These are phyloP conservation scores for Pseudoturritis turrita DNA, from an alignment of 345 rosid species.

Conservation along the genomic window DNA sequence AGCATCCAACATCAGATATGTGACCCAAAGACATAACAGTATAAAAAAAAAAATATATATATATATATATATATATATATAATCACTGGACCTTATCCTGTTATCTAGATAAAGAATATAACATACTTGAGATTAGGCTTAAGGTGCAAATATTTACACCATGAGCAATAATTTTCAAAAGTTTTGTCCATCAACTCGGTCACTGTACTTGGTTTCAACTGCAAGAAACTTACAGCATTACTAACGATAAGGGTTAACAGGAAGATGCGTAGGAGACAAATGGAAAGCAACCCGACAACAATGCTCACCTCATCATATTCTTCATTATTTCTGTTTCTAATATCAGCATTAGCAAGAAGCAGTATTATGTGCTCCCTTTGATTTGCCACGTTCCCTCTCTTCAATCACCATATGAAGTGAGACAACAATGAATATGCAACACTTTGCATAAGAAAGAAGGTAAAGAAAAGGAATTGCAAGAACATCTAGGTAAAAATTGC, in stretches of 20 bases:
- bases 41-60: background rate
- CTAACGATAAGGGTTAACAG: constrained; percentile 1
- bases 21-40: constrained; percentile 8
- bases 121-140: constrained; percentile 46
- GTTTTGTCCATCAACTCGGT: constrained; percentile 47
- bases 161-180: constrained; percentile 77
- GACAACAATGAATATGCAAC: background rate
- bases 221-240: constrained; percentile 40
- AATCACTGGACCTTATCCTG: constrained; percentile 6
- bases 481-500: background rate
- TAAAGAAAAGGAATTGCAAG: background rate
- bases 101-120: constrained; percentile 11
- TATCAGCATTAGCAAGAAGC: constrained; percentile 85
- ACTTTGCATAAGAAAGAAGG: background rate
- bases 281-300: background rate
- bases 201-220: constrained; percentile 53
- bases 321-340: constrained; percentile 42
- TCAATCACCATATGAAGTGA: constrained; percentile 28
- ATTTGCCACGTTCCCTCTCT: constrained; percentile 98
- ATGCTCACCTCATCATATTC: constrained; percentile 43
- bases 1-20: constrained; percentile 14
- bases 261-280: background rate
- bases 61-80: background rate
- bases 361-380: constrained; percentile 95
- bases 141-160: constrained; percentile 75